Conservation (phyloP, 1,284 basidiomycete genomes). For the Austropuccinia psidii region DNA sequence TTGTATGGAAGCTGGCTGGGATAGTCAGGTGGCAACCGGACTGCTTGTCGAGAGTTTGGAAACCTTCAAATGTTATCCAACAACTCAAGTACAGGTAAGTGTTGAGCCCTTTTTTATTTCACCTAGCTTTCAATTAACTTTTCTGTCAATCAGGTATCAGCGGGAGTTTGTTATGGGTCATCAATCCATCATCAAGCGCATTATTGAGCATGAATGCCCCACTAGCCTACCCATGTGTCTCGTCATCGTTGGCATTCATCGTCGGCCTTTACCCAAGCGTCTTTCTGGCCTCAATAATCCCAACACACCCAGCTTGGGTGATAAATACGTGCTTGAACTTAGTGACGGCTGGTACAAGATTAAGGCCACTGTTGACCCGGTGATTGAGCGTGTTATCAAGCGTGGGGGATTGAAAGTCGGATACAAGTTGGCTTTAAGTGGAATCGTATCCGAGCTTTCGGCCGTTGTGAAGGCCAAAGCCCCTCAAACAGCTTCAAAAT, state of each 20-base stretch:
- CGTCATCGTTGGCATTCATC: constrained; percentile 11
- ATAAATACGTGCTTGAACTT: constrained; percentile 18
- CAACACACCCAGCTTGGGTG: not conserved
- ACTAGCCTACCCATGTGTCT: constrained; percentile 16
- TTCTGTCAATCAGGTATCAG: constrained; percentile 13
- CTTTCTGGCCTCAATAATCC: too few relatives aligned
- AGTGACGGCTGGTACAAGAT: constrained; percentile 35
- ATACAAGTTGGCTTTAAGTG: constrained; percentile 18
- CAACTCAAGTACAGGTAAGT: constrained; percentile 33
- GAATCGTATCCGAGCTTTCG: not conserved
- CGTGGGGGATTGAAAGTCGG: constrained; percentile 11
- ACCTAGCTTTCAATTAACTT: too few relatives aligned
- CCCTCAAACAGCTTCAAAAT: not conserved
- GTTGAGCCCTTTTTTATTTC: not conserved
- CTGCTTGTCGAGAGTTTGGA: constrained; percentile 20
- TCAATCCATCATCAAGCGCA: constrained; percentile 6
- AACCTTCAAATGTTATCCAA: not conserved
- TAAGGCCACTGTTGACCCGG: not conserved
- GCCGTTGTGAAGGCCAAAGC: not conserved
- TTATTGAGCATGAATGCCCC: constrained; percentile 21
- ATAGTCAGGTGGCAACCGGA: constrained; percentile 26
- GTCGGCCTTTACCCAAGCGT: not conserved
- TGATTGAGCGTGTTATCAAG: not conserved
- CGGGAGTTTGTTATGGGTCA: constrained; percentile 26
- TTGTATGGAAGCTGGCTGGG: constrained; percentile 27